Conservation (phyloP, 495 filamentous ascomycete genomes). For the Penicillium nucicola region DNA sequence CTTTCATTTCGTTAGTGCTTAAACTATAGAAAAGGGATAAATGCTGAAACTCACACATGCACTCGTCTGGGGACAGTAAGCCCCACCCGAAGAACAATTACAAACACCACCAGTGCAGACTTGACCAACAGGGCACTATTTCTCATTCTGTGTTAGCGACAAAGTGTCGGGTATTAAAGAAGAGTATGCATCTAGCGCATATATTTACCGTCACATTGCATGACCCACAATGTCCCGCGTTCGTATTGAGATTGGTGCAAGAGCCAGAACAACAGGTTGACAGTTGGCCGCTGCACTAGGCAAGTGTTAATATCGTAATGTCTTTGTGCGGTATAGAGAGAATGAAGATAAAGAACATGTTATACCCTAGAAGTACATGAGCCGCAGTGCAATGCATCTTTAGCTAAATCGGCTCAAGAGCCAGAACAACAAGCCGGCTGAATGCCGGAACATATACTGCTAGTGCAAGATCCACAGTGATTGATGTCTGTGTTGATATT, state of each 20-base stretch:
- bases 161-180: too few relatives aligned
- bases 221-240: background rate
- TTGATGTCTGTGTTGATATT: too few relatives aligned
- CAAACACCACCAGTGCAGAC: background rate
- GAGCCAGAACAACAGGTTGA: background rate
- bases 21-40: background rate
- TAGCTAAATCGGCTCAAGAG: too few relatives aligned
- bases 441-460: too few relatives aligned
- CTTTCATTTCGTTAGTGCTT: background rate
- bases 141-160: background rate
- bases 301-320: too few relatives aligned
- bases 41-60: background rate
- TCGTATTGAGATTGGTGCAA: background rate
- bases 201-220: background rate
- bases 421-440: too few relatives aligned
- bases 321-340: too few relatives aligned
- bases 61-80: background rate
- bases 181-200: background rate
- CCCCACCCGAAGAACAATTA: background rate
- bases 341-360: too few relatives aligned
- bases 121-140: background rate
- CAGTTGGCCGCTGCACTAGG: too few relatives aligned
- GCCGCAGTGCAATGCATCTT: too few relatives aligned
- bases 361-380: too few relatives aligned
- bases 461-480: too few relatives aligned